These are phyloP conservation scores for Lactifluus rugatus DNA, from an alignment of 768 basidiomycete genomes.

Conservation along the genomic window DNA sequence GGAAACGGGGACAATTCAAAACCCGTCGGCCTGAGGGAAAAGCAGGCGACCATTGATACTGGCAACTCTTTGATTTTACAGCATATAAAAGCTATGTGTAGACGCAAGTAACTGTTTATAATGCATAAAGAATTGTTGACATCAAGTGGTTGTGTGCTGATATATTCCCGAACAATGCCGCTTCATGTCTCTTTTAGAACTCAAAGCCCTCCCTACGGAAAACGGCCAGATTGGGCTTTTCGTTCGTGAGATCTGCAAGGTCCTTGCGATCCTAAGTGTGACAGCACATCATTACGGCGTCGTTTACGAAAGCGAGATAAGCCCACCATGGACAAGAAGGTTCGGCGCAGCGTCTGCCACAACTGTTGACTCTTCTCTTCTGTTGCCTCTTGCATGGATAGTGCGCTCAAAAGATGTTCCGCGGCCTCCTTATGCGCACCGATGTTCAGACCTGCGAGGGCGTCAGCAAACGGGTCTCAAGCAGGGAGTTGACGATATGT, in stretches of 20 bases:
- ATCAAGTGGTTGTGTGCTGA: background rate
- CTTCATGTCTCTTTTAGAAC: conserved; percentile 38
- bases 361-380: conserved; percentile 73
- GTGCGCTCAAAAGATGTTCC: conserved; percentile 85
- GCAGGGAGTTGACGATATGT: background rate
- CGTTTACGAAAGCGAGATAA: background rate
- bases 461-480: conserved; percentile 1
- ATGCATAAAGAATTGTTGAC: background rate
- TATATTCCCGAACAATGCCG: background rate
- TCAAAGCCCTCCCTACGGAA: conserved; percentile 87
- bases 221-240: conserved; percentile 50
- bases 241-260: conserved; percentile 65
- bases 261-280: conserved; percentile 60
- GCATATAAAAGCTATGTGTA: background rate
- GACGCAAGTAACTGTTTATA: conserved; percentile 1
- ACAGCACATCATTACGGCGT: conserved; percentile 2
- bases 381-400: conserved; percentile 65
- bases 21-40: conserved; percentile 66
- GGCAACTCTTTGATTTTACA: no score
- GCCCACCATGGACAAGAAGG: conserved; percentile 72
- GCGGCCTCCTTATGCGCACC: conserved; percentile 92
- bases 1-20: conserved; percentile 60
- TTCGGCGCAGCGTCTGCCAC: conserved; percentile 82
- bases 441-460: conserved; percentile 74
- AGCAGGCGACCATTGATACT: conserved; percentile 29